Base-by-base conservation (phyloP, 225 moss, liverwort and hornwort species). In the Sphagnum contortum region DNA sequence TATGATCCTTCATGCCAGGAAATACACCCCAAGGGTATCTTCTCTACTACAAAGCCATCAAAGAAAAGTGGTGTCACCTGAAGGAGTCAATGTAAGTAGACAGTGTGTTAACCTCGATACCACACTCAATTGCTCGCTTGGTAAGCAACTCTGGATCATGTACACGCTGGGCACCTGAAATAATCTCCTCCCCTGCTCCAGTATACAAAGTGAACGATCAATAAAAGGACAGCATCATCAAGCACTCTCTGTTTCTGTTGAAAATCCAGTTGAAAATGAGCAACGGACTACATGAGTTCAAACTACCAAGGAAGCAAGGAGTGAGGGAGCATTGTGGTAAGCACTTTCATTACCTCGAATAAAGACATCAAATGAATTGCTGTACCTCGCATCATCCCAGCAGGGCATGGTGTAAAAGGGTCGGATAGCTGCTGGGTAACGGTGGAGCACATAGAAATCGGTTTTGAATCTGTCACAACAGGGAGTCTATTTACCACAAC, bases 331-430 rank as follows among this genome's bases (percentile, higher is more conserved):
- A 29, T 1, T 29, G 29, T 29, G 29, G 29, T 29, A 29, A 29
- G 29, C 29, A 29, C 29, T 29, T 29, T 29, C 29, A 29, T 29
- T 67, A 95, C 91, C 94, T 83, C 95, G 72, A 65, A 96, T 90
- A 45, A 96, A 96, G 10, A 92, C 92, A 78, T 96, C 92, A 58
- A 96, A 96, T 0, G 95, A 96, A 70, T 96, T 96, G 61, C 84
- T 88, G 64, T 91, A 91, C 60, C 67, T 71, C 3, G 84, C 71
- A 72, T 96, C 92, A 63, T 90, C 92, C 62, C 80, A 88, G 62
- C 90, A 88, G 55, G 95, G 90, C 95, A 96, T 96, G 4, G 92
- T 96, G 79, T 96, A 92, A 63, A 95, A 92, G 2, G 95, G 90
- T 64, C 95, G 69, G 12, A 88, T 84, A 65, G 84, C 84, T 46